Evolutionary conservation across 108 stramenopile species (phyloP), one percentile per base, ranked within the genome.

Genomic region (Aureococcus anophagefferens): DNA sequence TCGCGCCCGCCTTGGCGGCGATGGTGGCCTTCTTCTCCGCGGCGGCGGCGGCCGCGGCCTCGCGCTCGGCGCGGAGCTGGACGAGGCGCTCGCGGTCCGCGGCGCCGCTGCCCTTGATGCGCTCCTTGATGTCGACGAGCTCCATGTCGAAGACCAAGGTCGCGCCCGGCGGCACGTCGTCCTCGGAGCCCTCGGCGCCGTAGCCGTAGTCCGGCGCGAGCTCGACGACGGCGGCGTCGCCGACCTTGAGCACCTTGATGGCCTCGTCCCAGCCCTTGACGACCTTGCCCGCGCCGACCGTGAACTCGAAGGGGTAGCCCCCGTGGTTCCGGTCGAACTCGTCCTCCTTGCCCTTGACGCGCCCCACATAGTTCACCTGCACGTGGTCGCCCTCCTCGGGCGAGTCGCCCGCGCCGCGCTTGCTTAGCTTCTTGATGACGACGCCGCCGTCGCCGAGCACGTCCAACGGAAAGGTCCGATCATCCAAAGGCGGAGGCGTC

Each of bases 131-230:
- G 51, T 1, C 51, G 45, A 86, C 87, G 0, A 89, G 65, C 65
- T 89, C 85, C 35, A 88, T 74, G 71, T 89, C 87, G 82, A 89
- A 80, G 21, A 88, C 86, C 46, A 44, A 13, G 5, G 40, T 44
- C 7, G 51, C 51, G 25, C 25, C 25, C 21, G 51, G 51, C 25
- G 14, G 14, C 3, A 59, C 13, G 3, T 25, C 51, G 21, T 16
- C 21, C 21, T 3, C 4, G 21, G 17, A 18, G 51, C 51, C 51
- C 51, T 18, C 25, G 21, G 4, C 51, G 1, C 51, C 25, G 25
- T 59, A 59, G 3, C 51, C 51, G 25, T 25, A 59, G 1, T 59
- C 51, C 21, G 51, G 21, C 21, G 21, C 21, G 17, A 59, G 25
- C 21, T 3, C 13, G 25, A 59, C 21, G 7, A 11, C 13, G 21